Conservation (phyloP, 306 rosid genomes). For the Dryas alaskensis region DNA sequence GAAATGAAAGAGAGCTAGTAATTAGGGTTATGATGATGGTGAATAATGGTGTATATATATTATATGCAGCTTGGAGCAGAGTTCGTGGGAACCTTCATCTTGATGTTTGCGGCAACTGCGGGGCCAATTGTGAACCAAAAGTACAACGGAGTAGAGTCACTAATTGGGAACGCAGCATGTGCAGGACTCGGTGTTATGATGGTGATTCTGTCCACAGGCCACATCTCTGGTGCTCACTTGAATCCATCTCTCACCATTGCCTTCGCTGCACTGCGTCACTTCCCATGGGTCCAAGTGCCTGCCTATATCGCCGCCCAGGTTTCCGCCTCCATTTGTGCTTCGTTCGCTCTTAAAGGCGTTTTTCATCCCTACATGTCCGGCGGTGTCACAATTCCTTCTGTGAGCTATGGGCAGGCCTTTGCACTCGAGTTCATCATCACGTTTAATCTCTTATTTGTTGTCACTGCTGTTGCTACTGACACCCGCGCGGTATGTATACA, state of each 20-base stretch:
- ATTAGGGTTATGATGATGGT: background rate
- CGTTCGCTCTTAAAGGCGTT: slow-evolving; percentile 68
- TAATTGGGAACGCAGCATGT: slow-evolving; percentile 79
- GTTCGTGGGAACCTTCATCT: slow-evolving; percentile 87
- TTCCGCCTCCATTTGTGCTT: slow-evolving; percentile 75
- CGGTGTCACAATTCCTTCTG: slow-evolving; percentile 77
- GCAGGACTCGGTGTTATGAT: slow-evolving; percentile 87
- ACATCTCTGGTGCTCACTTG: slow-evolving; percentile 90
- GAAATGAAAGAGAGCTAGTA: background rate
- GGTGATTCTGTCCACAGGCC: slow-evolving; percentile 82
- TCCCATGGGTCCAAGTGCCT: slow-evolving; percentile 88
- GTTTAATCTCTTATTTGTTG: slow-evolving; percentile 78
- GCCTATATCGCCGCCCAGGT: slow-evolving; percentile 81
- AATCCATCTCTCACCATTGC: slow-evolving; percentile 91
- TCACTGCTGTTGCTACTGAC: slow-evolving; percentile 90
- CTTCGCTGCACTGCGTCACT: slow-evolving; percentile 76
- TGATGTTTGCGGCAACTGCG: slow-evolving; percentile 84
- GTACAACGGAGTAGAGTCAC: slow-evolving; percentile 62
- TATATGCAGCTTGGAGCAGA: slow-evolving; percentile 77
- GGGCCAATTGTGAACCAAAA: slow-evolving; percentile 91
- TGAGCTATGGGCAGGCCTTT: slow-evolving; percentile 58
- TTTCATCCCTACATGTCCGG: slow-evolving; percentile 76
- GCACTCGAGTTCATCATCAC: slow-evolving; percentile 84
- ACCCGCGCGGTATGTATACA: slow-evolving; percentile 60
- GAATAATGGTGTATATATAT: background rate